phyloP scores from a whole-genome alignment of 2,329 filamentous ascomycete species.

The Fusarium sarcochroum region DNA sequence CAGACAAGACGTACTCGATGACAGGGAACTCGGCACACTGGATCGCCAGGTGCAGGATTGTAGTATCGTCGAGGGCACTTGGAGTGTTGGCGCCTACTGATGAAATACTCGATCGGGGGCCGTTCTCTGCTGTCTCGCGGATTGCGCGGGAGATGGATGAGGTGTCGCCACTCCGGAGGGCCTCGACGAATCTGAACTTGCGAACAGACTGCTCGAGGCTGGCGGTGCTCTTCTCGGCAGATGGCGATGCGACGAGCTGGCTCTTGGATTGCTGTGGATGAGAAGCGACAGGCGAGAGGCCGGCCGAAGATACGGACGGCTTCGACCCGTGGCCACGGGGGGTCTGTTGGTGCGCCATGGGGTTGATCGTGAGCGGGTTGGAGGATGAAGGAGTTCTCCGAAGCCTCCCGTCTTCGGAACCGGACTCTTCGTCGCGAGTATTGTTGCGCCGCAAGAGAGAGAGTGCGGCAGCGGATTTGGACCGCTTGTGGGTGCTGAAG shows the following conservation, averaged over 20 bases:
- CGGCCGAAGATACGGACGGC: slow-evolving; percentile 60
- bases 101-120: slow-evolving; percentile 69
- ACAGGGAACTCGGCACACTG: slow-evolving; percentile 95
- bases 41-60: slow-evolving; percentile 91
- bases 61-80: slow-evolving; percentile 80
- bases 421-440: slow-evolving; percentile 66
- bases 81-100: slow-evolving; percentile 60
- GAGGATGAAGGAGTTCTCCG: slow-evolving; percentile 51
- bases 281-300: slow-evolving; percentile 60
- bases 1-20: slow-evolving; percentile 92
- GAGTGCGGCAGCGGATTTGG: slow-evolving; percentile 67
- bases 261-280: slow-evolving; percentile 45
- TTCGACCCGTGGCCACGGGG: slow-evolving; percentile 62
- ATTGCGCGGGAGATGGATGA: slow-evolving; percentile 90
- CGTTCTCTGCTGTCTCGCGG: slow-evolving; percentile 71
- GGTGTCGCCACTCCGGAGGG: slow-evolving; percentile 90
- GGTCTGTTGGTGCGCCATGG: slow-evolving; percentile 55
- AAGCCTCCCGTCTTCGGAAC: slow-evolving; percentile 64
- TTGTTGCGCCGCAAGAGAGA: slow-evolving; percentile 69
- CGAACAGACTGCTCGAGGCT: slow-evolving; percentile 93
- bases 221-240: slow-evolving; percentile 59
- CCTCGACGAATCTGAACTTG: slow-evolving; percentile 95
- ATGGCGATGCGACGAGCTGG: slow-evolving; percentile 48
- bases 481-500: slow-evolving; percentile 62
- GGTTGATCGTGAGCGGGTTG: slow-evolving; percentile 51